Percentiles rank a stretch among this genome's conserved stretches.
Evolutionary conservation across 345 rosid species (phyloP).

Genomic region (Eucalyptus grandis): DNA sequence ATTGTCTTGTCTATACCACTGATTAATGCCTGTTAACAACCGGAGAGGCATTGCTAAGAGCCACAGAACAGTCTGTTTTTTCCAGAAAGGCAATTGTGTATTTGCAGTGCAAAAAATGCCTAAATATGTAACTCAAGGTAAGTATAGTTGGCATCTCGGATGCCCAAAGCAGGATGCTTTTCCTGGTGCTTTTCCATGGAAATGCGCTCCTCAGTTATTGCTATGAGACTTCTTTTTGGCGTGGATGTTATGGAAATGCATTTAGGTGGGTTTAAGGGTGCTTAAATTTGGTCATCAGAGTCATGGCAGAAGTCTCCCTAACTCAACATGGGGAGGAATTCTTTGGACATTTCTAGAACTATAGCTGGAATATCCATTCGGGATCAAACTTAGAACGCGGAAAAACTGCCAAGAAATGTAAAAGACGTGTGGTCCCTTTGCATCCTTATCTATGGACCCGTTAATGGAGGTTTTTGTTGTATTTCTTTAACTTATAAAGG

Average conservation of each 20-base stretch:
- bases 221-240: neutral
- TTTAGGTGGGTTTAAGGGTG: neutral
- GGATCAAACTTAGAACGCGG: conserved; percentile 1
- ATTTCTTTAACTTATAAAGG: neutral
- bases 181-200: neutral
- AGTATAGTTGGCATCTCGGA: neutral
- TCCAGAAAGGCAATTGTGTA: neutral
- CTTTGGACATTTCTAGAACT: neutral
- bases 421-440: conserved; percentile 10
- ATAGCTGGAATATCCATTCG: conserved; percentile 4
- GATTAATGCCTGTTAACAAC: neutral
- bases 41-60: neutral
- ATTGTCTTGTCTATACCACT: neutral
- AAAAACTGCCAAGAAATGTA: conserved; percentile 1
- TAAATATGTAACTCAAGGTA: neutral
- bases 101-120: neutral
- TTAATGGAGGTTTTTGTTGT: neutral
- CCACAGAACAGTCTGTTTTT: neutral
- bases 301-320: neutral
- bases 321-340: neutral
- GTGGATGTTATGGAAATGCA: neutral
- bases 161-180: neutral
- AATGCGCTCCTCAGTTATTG: neutral
- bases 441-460: conserved; percentile 1
- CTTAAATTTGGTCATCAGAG: neutral